Percentiles rank a stretch among this genome's conserved stretches.
Evolutionary conservation across 1,284 basidiomycete genomes (phyloP).

Genomic region (Ustanciosporium gigantosporum): DNA sequence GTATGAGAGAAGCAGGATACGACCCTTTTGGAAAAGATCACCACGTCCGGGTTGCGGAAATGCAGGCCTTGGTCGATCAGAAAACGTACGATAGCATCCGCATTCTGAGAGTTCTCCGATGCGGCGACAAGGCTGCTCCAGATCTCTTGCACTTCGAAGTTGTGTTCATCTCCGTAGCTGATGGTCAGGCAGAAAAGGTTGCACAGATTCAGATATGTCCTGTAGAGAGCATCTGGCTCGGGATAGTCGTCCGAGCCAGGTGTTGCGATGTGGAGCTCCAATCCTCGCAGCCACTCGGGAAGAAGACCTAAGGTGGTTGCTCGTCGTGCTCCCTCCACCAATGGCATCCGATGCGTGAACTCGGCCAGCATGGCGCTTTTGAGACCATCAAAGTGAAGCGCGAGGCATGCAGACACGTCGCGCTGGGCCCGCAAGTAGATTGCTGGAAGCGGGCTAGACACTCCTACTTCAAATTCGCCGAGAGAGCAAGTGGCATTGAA

Average conservation of each 20-base stretch:
- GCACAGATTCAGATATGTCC: slow-evolving; percentile 67
- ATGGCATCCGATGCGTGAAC: slow-evolving; percentile 74
- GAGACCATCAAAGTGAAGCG: slow-evolving; percentile 76
- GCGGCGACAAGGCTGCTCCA: slow-evolving; percentile 75
- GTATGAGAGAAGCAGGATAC: slow-evolving; percentile 83
- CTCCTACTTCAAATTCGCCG: slow-evolving; percentile 70
- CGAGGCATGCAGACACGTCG: slow-evolving; percentile 75
- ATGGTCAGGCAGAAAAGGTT: slow-evolving; percentile 83
- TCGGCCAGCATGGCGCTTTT: slow-evolving; percentile 74
- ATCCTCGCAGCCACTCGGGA: slow-evolving; percentile 47
- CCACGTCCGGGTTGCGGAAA: slow-evolving; percentile 77
- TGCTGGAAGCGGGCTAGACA: slow-evolving; percentile 74
- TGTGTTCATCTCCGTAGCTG: slow-evolving; percentile 74
- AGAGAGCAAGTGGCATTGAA: slow-evolving; percentile 26
- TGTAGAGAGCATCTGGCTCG: slow-evolving; percentile 13
- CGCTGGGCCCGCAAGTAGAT: slow-evolving; percentile 81
- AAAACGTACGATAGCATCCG: slow-evolving; percentile 79
- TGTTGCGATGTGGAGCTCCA: slow-evolving; percentile 33
- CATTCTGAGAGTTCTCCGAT: slow-evolving; percentile 67
- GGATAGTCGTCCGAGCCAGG: background rate
- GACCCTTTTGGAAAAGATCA: slow-evolving; percentile 78
- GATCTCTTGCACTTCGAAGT: slow-evolving; percentile 80
- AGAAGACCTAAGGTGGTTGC: slow-evolving; percentile 47
- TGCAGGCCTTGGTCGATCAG: slow-evolving; percentile 84
- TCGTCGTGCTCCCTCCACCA: slow-evolving; percentile 62